Percentiles rank a stretch among this genome's conserved stretches.
Evolutionary conservation across 805 yeast genomes (phyloP).

Genomic region (Kuraishia cidri): DNA sequence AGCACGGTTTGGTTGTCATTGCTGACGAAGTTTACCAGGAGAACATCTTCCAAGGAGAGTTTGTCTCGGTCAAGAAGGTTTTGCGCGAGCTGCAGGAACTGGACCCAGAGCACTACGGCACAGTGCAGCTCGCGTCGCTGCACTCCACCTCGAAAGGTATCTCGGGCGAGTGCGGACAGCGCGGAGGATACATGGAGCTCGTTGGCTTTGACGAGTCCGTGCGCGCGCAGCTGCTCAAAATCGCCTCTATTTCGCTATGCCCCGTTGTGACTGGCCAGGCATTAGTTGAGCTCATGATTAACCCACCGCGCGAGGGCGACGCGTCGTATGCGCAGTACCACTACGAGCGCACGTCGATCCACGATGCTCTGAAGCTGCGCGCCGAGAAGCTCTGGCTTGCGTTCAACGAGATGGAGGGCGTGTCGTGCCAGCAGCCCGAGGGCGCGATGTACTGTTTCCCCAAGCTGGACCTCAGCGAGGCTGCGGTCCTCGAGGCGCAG

Average conservation of each 20-base stretch:
- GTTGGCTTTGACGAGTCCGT: slow-evolving; percentile 72
- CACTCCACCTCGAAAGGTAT: slow-evolving; percentile 99
- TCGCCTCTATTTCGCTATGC: slow-evolving; percentile 87
- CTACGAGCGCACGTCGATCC: slow-evolving; percentile 54
- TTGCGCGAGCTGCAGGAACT: slow-evolving; percentile 50
- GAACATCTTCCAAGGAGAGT: slow-evolving; percentile 76
- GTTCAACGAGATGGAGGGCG: slow-evolving; percentile 71
- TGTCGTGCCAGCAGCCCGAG: slow-evolving; percentile 79
- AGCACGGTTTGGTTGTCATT: slow-evolving; percentile 73
- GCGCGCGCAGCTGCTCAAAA: slow-evolving; percentile 62
- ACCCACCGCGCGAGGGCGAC: slow-evolving; percentile 80
- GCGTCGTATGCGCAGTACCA: slow-evolving; percentile 62
- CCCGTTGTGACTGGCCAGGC: slow-evolving; percentile 96
- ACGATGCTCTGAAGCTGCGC: slow-evolving; percentile 51
- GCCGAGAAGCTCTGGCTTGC: slow-evolving; percentile 60
- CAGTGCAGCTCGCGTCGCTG: slow-evolving; percentile 84
- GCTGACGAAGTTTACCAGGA: slow-evolving; percentile 99
- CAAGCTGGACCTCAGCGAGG: slow-evolving; percentile 51
- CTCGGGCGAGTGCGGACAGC: slow-evolving; percentile 97
- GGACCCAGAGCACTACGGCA: slow-evolving; percentile 41
- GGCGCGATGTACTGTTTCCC: slow-evolving; percentile 99
- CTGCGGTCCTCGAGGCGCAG: slow-evolving; percentile 55
- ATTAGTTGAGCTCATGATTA: slow-evolving; percentile 83
- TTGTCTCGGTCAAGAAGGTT: slow-evolving; percentile 77
- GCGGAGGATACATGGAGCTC: slow-evolving; percentile 98